Conservation (phyloP, 169 alveolate genomes). For the Eimeria sp. region DNA sequence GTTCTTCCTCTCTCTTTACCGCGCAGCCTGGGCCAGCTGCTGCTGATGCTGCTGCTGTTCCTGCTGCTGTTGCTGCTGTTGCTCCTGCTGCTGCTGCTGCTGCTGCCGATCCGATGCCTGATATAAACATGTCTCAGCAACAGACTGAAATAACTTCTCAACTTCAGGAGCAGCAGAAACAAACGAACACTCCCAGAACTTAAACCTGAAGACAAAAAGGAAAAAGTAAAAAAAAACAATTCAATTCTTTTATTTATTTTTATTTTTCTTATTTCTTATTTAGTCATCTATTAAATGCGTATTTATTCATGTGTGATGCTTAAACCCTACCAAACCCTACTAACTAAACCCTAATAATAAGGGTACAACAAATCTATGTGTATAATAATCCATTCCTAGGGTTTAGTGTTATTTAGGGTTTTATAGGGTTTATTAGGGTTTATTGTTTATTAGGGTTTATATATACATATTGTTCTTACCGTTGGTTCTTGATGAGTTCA, state of each 20-base stretch:
- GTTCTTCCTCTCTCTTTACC: neutral
- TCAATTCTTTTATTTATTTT: neutral
- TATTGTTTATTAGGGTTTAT: too few species aligned
- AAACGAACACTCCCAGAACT: constrained; percentile 80
- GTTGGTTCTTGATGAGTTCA: constrained; percentile 96
- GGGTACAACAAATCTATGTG: too few species aligned
- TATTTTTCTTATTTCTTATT: too few species aligned
- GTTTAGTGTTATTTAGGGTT: too few species aligned
- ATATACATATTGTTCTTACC: neutral
- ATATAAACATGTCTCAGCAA: constrained; percentile 80
- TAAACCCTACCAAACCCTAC: too few species aligned
- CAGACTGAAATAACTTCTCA: constrained; percentile 83
- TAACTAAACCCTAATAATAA: too few species aligned
- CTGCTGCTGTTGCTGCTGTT: constrained; percentile 4
- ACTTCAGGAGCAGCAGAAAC: constrained; percentile 83
- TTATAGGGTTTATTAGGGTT: too few species aligned
- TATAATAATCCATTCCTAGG: too few species aligned
- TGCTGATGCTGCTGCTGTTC: constrained; percentile 30
- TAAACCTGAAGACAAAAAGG: constrained; percentile 50
- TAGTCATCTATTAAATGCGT: too few species aligned
- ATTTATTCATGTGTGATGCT: too few species aligned
- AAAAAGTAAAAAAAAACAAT: neutral
- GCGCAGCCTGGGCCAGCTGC: constrained; percentile 53
- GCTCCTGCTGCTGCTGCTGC: constrained; percentile 74
- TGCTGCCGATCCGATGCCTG: constrained; percentile 64